phyloP scores from a whole-genome alignment of 441 rosid genomes.

The Aleurites moluccanus region DNA sequence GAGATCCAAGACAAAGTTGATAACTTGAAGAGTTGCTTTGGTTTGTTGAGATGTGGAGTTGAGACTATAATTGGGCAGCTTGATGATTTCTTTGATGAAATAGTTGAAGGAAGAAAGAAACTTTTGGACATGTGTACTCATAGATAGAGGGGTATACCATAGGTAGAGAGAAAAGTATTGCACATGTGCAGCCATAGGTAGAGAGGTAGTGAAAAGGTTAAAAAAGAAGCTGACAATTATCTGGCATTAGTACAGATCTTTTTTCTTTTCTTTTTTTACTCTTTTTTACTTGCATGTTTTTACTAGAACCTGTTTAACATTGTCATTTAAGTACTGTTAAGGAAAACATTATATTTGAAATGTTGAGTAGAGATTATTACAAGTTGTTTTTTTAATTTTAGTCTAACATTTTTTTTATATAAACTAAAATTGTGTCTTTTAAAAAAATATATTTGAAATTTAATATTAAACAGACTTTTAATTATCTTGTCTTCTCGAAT shows the following conservation, averaged over 20 bases:
- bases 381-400: too few species aligned
- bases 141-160: background rate
- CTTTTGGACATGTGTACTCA: slow-evolving; percentile 78
- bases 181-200: slow-evolving; percentile 37
- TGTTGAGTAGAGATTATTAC: too few species aligned
- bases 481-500: background rate
- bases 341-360: too few species aligned
- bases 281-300: background rate
- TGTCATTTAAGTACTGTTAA: too few species aligned
- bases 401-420: too few species aligned
- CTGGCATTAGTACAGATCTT: background rate
- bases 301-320: background rate
- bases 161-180: background rate
- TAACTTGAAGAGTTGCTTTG: slow-evolving; percentile 56
- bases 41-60: slow-evolving; percentile 62
- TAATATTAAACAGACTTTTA: too few species aligned
- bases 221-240: background rate
- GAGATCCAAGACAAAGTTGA: slow-evolving; percentile 56
- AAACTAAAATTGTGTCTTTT: too few species aligned
- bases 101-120: slow-evolving; percentile 81
- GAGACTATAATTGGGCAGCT: slow-evolving; percentile 67
- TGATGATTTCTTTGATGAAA: slow-evolving; percentile 91
- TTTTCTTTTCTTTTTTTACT: background rate
- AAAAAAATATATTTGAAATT: too few species aligned
- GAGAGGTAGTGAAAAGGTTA: background rate